Percentiles rank a stretch among this genome's conserved stretches.
Conservation (phyloP, 305 asterid genomes). For the Stenogyne calaminthoides region DNA sequence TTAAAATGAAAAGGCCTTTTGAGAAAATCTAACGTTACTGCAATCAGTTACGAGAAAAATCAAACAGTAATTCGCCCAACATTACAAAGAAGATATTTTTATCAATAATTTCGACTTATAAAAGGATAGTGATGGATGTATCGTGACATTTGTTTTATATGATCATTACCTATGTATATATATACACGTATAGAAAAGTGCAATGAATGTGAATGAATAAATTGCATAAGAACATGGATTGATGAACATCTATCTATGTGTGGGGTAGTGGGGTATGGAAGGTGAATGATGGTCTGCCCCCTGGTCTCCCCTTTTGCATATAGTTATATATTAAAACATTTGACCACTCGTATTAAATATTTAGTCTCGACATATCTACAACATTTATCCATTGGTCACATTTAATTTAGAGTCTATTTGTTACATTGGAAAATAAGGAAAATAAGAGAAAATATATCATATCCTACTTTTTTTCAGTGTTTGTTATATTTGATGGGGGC, state of each 20-base stretch:
- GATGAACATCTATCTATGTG: not conserved
- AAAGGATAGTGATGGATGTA: not conserved
- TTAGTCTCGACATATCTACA: not conserved
- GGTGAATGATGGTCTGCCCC: constrained; percentile 9
- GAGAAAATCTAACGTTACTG: too few relatives aligned
- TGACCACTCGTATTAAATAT: not conserved
- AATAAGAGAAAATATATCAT: too few relatives aligned
- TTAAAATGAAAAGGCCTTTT: too few relatives aligned
- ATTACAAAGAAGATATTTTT: too few relatives aligned
- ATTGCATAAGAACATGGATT: not conserved
- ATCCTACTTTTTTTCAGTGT: too few relatives aligned
- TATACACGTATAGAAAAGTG: not conserved
- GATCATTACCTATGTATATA: not conserved
- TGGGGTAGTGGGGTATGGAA: not conserved
- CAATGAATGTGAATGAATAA: constrained; percentile 18
- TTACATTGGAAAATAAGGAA: too few relatives aligned
- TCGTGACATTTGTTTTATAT: too few relatives aligned
- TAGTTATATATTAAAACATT: too few relatives aligned
- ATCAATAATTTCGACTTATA: not conserved
- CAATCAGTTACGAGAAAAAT: too few relatives aligned
- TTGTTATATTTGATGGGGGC: too few relatives aligned
- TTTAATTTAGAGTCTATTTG: too few relatives aligned
- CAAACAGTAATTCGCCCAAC: not conserved
- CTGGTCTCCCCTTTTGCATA: not conserved
- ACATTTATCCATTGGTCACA: not conserved